Percentiles rank a stretch among this genome's conserved stretches.
Conservation (phyloP, 805 yeast genomes). For the Brettanomyces naardenensis region DNA sequence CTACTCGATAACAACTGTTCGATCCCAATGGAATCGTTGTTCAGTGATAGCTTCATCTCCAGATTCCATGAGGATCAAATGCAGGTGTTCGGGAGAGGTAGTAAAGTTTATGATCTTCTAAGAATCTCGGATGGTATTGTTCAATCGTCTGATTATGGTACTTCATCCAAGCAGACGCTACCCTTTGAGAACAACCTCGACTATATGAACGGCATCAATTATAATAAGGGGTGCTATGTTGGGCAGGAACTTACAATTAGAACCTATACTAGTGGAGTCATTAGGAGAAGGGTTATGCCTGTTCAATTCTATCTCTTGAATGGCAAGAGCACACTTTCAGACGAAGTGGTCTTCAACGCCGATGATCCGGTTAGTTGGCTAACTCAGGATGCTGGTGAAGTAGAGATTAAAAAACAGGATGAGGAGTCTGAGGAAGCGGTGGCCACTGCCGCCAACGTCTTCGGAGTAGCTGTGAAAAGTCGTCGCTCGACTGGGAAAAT, state of each 20-base stretch:
- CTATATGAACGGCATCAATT: conserved; percentile 70
- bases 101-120: conserved; percentile 29
- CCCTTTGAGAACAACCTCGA: conserved; percentile 87
- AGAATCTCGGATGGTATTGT: conserved; percentile 42
- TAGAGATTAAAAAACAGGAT: conserved; percentile 7
- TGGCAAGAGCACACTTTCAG: background rate
- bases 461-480: conserved; percentile 25
- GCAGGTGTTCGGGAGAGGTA: background rate
- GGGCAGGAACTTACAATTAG: conserved; percentile 95
- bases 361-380: background rate
- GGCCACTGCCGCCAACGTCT: conserved; percentile 24
- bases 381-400: conserved; percentile 6
- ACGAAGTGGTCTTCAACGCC: background rate
- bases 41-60: background rate
- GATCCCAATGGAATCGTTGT: background rate
- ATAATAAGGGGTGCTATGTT: conserved; percentile 90
- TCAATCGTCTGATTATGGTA: conserved; percentile 41
- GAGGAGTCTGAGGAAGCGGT: background rate
- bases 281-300: conserved; percentile 80
- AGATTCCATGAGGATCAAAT: background rate
- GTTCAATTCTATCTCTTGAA: conserved; percentile 30
- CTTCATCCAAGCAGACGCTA: conserved; percentile 36
- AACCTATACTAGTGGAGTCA: conserved; percentile 72
- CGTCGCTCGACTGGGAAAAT: conserved; percentile 41
- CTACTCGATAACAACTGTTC: conserved; percentile 17